Conservation (phyloP, 2,329 filamentous ascomycete species). For the Talaromyces rugulosus region DNA sequence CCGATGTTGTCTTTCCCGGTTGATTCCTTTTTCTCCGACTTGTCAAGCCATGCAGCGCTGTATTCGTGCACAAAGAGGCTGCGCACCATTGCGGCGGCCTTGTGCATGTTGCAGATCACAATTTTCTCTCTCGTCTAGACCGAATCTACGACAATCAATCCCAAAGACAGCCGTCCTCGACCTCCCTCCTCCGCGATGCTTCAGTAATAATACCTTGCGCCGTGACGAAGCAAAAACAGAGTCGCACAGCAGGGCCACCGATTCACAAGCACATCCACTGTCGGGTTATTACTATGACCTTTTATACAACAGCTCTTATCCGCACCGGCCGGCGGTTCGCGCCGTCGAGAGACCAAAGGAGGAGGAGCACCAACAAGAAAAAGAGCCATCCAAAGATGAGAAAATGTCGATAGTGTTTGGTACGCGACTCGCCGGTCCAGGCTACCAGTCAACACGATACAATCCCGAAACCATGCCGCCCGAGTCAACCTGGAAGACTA, state of each 20-base stretch:
- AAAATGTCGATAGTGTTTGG: conserved; percentile 74
- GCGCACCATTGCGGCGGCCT: not conserved
- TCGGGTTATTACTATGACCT: conserved; percentile 44
- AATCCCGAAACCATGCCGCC: conserved; percentile 53
- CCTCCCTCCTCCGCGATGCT: not conserved
- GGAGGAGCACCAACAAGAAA: not conserved
- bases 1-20: not conserved
- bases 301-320: conserved; percentile 22
- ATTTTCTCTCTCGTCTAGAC: not conserved
- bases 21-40: not conserved
- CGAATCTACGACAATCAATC: not conserved
- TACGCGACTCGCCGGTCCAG: conserved; percentile 69
- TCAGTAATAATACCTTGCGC: not conserved
- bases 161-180: not conserved
- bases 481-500: conserved; percentile 52
- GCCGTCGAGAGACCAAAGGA: not conserved
- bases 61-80: not conserved
- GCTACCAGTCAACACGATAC: conserved; percentile 59
- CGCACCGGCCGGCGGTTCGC: conserved; percentile 8
- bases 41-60: not conserved
- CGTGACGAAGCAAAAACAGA: not conserved
- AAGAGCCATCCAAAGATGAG: conserved; percentile 24
- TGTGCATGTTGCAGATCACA: not conserved
- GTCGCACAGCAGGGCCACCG: not conserved
- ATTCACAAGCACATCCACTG: conserved; percentile 35